Evolutionary conservation across 306 rosid genomes (phyloP).

Genomic region (Myrica gale): DNA sequence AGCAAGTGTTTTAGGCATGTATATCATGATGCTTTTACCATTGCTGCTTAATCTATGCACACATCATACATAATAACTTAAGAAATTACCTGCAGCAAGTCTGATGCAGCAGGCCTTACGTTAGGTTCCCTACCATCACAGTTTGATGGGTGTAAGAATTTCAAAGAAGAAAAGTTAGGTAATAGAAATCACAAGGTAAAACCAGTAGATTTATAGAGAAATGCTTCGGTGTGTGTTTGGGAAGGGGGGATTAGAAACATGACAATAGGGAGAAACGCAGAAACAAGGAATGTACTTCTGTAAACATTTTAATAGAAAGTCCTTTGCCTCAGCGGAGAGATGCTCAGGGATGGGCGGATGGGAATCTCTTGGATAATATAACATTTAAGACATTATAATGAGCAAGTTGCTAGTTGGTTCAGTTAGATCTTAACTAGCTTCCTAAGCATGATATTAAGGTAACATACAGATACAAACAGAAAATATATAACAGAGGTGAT

Average conservation of each 20-base stretch:
- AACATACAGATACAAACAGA: no score
- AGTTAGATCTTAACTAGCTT: no score
- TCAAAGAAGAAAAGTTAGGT: background rate
- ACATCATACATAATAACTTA: slow-evolving; percentile 1
- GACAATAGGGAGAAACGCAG: slow-evolving; percentile 2
- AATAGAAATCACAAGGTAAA: background rate
- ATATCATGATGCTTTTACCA: background rate
- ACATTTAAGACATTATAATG: no score
- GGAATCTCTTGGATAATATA: no score
- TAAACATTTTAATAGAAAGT: no score
- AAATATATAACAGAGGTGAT: no score
- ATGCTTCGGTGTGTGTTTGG: background rate
- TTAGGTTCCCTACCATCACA: slow-evolving; percentile 80
- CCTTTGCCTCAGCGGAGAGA: no score
- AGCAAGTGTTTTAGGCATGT: background rate
- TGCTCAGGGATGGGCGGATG: no score
- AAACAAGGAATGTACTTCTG: slow-evolving; percentile 53
- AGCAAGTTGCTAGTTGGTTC: no score
- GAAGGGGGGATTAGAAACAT: background rate
- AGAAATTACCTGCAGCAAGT: slow-evolving; percentile 65
- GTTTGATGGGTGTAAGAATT: slow-evolving; percentile 18
- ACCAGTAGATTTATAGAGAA: background rate
- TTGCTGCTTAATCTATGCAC: background rate
- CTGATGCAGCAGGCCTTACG: slow-evolving; percentile 73
- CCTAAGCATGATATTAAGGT: no score